A percentile compares a stretch with the other conserved stretches of the same genome.
These are phyloP conservation scores for Rhodotorula paludigena DNA, from an alignment of 768 basidiomycete species.

Conservation along the genomic window DNA sequence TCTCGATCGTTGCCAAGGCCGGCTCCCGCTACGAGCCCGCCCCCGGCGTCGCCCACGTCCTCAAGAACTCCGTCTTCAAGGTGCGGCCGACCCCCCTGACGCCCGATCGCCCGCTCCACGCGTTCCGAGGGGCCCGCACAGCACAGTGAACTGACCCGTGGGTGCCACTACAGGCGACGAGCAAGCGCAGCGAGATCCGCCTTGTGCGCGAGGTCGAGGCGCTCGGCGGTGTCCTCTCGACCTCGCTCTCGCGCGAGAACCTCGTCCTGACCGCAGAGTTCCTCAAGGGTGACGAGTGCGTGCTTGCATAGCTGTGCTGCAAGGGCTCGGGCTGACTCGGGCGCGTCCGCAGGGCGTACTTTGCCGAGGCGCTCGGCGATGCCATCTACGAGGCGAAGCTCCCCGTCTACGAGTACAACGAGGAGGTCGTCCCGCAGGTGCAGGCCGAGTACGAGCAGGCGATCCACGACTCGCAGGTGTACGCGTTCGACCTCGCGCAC, in stretches of 20 bases:
- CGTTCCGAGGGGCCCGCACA: no score
- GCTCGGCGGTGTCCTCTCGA: slow-evolving; percentile 82
- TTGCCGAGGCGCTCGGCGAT: slow-evolving; percentile 80
- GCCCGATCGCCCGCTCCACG: neutral
- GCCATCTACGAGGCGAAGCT: slow-evolving; percentile 75
- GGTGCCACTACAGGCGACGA: slow-evolving; percentile 61
- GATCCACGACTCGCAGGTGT: slow-evolving; percentile 57
- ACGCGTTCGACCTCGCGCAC: slow-evolving; percentile 83
- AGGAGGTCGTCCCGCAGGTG: slow-evolving; percentile 57
- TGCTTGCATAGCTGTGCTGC: slow-evolving; percentile 38
- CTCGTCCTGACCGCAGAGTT: slow-evolving; percentile 92
- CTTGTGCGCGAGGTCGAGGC: slow-evolving; percentile 89
- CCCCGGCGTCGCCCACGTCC: slow-evolving; percentile 82
- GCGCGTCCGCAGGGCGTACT: slow-evolving; percentile 61
- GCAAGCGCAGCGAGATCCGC: slow-evolving; percentile 77
- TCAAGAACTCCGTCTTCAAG: slow-evolving; percentile 99
- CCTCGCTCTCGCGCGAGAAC: slow-evolving; percentile 80
- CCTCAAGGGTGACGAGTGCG: slow-evolving; percentile 90
- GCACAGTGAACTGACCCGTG: neutral
- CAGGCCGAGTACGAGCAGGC: slow-evolving; percentile 65
- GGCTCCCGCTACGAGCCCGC: slow-evolving; percentile 82
- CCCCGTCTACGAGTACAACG: slow-evolving; percentile 51
- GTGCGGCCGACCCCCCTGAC: slow-evolving; percentile 51
- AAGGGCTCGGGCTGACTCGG: neutral
- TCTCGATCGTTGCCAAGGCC: slow-evolving; percentile 88